These are phyloP conservation scores for Rhodotorula toruloides DNA, from an alignment of 768 basidiomycete genomes.

Conservation along the genomic window DNA sequence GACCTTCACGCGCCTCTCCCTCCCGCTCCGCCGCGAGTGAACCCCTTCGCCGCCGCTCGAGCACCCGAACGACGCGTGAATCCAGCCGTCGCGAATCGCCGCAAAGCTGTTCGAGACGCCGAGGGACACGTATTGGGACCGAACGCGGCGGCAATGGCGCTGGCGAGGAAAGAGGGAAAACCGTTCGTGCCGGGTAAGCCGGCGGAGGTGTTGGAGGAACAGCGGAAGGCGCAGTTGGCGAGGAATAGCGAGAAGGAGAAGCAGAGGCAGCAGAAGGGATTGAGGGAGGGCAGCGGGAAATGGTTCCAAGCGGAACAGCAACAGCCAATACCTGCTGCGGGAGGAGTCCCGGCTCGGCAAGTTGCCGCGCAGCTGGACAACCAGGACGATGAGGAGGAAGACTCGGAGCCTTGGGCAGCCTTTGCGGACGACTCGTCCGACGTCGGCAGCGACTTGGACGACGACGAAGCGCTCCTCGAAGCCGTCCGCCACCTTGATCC, in stretches of 20 bases:
- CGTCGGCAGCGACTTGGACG: not conserved
- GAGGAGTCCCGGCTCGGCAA: too few relatives aligned
- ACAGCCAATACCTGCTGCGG: too few relatives aligned
- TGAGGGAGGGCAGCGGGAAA: too few relatives aligned
- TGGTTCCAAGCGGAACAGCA: too few relatives aligned
- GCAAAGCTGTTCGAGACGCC: not conserved
- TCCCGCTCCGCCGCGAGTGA: not conserved
- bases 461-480: constrained; percentile 16
- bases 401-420: not conserved
- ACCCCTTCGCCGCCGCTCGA: not conserved
- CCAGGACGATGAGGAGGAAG: not conserved
- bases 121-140: constrained; percentile 3
- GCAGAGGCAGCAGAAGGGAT: not conserved
- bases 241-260: too few relatives aligned
- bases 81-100: not conserved
- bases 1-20: constrained; percentile 1
- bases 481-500: constrained; percentile 1
- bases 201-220: constrained; percentile 2
- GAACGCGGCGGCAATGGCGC: constrained; percentile 16
- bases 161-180: constrained; percentile 11
- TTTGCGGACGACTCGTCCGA: not conserved
- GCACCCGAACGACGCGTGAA: not conserved
- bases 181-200: constrained; percentile 25
- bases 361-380: too few relatives aligned
- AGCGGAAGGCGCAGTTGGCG: not conserved